Percentiles rank a stretch among this genome's conserved stretches.
Conservation (phyloP, 352 stramenopile species). For the Pythium monospermum region DNA sequence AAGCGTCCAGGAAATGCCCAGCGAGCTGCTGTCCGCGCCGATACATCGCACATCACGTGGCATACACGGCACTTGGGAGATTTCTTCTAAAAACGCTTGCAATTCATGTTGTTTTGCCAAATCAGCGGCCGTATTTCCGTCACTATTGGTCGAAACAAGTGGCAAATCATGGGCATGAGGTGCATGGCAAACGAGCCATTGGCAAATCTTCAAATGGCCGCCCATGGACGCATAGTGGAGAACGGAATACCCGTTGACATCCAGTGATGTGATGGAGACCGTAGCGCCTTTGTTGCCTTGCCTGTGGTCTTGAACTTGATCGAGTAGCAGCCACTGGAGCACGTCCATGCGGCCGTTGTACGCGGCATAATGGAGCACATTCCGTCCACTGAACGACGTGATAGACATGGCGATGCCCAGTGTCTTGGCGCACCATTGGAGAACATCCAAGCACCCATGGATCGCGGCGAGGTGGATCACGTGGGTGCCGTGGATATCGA, state of each 20-base stretch:
- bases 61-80: slow-evolving; percentile 27
- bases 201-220: slow-evolving; percentile 43
- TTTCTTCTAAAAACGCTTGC: slow-evolving; percentile 36
- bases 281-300: slow-evolving; percentile 9
- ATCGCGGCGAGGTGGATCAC: slow-evolving; percentile 64
- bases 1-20: slow-evolving; percentile 58
- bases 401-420: slow-evolving; percentile 29
- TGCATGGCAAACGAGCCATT: slow-evolving; percentile 55
- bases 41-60: slow-evolving; percentile 38
- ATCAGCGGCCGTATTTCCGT: slow-evolving; percentile 35
- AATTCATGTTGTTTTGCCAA: slow-evolving; percentile 36
- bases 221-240: slow-evolving; percentile 67
- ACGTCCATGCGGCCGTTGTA: slow-evolving; percentile 51
- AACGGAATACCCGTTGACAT: slow-evolving; percentile 53
- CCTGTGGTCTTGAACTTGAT: no score
- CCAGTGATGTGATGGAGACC: slow-evolving; percentile 32
- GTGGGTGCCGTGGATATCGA: slow-evolving; percentile 58
- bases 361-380: slow-evolving; percentile 62
- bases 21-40: slow-evolving; percentile 38
- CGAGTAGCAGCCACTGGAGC: slow-evolving; percentile 50
- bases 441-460: slow-evolving; percentile 50
- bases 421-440: slow-evolving; percentile 40
- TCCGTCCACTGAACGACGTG: slow-evolving; percentile 56
- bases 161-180: slow-evolving; percentile 31
- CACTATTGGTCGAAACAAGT: slow-evolving; percentile 40